Evolutionary conservation across 163 green algal genomes (phyloP), one percentile per base, ranked within the genome.

Genomic region (Scenedesmus sp.): DNA sequence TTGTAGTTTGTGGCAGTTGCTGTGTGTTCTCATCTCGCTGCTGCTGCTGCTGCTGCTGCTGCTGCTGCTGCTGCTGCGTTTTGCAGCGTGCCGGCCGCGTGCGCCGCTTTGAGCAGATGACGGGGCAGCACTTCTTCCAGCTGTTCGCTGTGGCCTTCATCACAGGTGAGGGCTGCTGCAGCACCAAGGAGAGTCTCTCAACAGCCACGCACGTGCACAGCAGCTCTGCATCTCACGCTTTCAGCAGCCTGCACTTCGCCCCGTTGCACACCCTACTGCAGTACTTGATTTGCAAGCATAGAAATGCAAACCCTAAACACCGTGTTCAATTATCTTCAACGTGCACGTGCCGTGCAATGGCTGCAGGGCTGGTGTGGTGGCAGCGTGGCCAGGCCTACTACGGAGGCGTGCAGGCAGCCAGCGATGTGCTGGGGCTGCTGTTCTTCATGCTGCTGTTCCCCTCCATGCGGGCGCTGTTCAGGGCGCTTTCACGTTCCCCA

Each of bases 401-500:
- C 16, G 85, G 85, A 3, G 85, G 85, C 18, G 30, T 84, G n/a
- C 70, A 83, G 44, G 85, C 85, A 20, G 85, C 85, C 33, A 84
- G n/a, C 22, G 85, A 90, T 43, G 53, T 83, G 16, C 68, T 83
- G 43, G 85, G 85, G 33, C 93, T 99, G 85, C 93, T 99, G 18
- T 99, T 99, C 95, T 99, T 99, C 86, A 72, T 93, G 37, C 65
- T 93, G 78, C 92, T 95, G 43, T 95, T 94, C 89, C 76, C 89
- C 30, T 82, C 76, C 72, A 90, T 95, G 51, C 91, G 96, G 65
- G 88, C 96, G 40, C 94, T 98, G 80, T 98, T 98, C 93, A 85
- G 83, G 92, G 94, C 96, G 15, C 91, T 99, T 99, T 98, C 95
- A 98, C 96, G 20, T 99, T 99, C 94, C 98, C 98, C 3, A 91